phyloP scores from a whole-genome alignment of 768 basidiomycete species.

The Mycena polygramma region DNA sequence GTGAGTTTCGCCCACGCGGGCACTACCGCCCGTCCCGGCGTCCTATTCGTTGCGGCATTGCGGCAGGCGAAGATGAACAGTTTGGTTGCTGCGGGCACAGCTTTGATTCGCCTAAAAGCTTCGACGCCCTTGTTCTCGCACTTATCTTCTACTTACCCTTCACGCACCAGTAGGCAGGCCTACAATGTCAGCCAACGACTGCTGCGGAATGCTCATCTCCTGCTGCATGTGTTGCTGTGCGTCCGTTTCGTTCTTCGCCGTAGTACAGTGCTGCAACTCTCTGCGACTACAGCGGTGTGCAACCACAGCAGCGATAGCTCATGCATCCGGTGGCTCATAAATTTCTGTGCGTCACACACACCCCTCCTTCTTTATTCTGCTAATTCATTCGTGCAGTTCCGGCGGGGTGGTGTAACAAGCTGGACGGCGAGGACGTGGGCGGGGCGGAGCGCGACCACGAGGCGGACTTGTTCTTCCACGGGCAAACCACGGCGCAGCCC shows the following conservation, averaged over 20 bases:
- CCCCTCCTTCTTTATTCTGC: no score
- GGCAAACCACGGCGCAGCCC: constrained; percentile 9
- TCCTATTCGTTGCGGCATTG: background rate
- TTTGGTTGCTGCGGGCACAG: constrained; percentile 4
- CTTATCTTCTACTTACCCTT: background rate
- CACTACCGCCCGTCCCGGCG: no score
- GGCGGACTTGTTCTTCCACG: constrained; percentile 13
- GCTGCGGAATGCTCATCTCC: constrained; percentile 8
- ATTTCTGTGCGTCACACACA: constrained; percentile 6
- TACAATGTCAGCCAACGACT: constrained; percentile 26
- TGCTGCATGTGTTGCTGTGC: constrained; percentile 30
- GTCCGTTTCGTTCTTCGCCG: background rate
- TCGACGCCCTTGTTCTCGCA: background rate
- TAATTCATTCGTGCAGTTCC: constrained; percentile 4
- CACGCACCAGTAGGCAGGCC: constrained; percentile 3
- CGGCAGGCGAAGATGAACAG: background rate
- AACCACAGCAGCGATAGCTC: constrained; percentile 9
- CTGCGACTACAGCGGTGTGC: constrained; percentile 6
- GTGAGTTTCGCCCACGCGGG: no score
- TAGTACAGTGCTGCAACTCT: background rate
- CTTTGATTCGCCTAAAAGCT: background rate
- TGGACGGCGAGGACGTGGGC: background rate
- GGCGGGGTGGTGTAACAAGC: constrained; percentile 7
- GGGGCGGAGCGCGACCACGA: constrained; percentile 15
- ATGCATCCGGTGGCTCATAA: background rate